Conservation (phyloP, 2,329 filamentous ascomycete genomes). For the Calonectria naviculata region DNA sequence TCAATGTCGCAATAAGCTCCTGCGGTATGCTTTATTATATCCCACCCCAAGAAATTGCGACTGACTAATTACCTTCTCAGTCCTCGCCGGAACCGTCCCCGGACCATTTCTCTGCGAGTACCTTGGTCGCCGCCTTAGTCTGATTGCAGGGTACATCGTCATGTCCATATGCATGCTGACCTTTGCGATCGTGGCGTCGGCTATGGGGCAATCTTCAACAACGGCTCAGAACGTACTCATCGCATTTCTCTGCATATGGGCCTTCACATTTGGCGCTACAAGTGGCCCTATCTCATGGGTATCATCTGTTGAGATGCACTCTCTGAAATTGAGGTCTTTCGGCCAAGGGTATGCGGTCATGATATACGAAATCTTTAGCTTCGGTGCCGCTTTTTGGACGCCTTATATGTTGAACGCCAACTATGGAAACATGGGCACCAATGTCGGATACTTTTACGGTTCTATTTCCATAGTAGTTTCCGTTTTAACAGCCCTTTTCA, state of each 20-base stretch:
- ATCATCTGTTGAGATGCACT: slow-evolving; percentile 7
- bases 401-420: slow-evolving; percentile 5
- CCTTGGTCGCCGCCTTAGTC: background rate
- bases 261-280: slow-evolving; percentile 6
- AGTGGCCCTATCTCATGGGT: background rate
- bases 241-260: slow-evolving; percentile 4
- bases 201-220: background rate
- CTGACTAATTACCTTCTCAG: no score
- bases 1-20: slow-evolving; percentile 8
- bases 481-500: background rate
- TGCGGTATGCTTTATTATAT: background rate
- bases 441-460: slow-evolving; percentile 13
- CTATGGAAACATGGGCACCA: slow-evolving; percentile 15
- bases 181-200: background rate
- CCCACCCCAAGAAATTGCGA: no score
- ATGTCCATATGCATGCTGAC: slow-evolving; percentile 4
- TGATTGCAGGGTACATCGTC: background rate
- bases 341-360: background rate
- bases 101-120: slow-evolving; percentile 9
- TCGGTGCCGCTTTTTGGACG: slow-evolving; percentile 9
- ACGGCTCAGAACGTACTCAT: background rate
- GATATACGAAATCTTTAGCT: slow-evolving; percentile 6
- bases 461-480: background rate
- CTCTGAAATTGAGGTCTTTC: background rate
- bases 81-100: background rate